Evolutionary conservation across 495 filamentous ascomycete genomes (phyloP), one percentile per base, ranked within the genome.

Genomic region (Xylaria cubensis): DNA sequence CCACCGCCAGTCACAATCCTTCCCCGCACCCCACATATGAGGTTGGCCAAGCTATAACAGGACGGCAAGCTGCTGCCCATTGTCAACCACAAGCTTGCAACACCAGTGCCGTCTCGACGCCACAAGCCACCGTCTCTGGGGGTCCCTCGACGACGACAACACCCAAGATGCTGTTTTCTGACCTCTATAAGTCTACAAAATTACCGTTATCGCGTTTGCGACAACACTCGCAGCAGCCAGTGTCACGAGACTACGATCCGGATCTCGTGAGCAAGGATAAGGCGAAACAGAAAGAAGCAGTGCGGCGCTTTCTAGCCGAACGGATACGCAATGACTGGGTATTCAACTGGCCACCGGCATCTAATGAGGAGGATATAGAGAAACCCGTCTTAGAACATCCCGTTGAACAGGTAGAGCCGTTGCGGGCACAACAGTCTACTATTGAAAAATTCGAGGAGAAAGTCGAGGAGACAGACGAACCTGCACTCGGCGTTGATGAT

Each of bases 251-350:
- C 58, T 81, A 87, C 73, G 85, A 88, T 64, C 83, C 84, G 39
- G 87, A 89, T 74, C 82, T 89, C 7, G 74, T 87, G 50, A 86
- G 84, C 72, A 81, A 79, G 71, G 88, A 90, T 78, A 88, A 88
- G 75, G 64, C 77, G 34, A 84, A 83, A 78, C 83, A 86, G 70
- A 88, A 88, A 76, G 84, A 86, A 68, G 86, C 87, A 21, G 83
- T 89, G 13, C 85, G 80, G 72, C 82, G 79, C 53, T 83, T 80
- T 63, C 82, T 92, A 42, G 75, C 77, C 17, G 86, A 88, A 32
- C 86, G 84, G 73, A 80, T 92, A 41, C 85, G 85, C 68, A 81
- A 85, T 75, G 88, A 91, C 75, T 92, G 90, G 90, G 77, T 83
- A 0, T 86, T 86, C 69, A 51, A 73, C 19, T 87, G 85, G 85